A percentile compares a stretch with the other conserved stretches of the same genome.
These are phyloP conservation scores for Candida khao-thaluensis DNA, from an alignment of 805 yeast species.

Conservation along the genomic window DNA sequence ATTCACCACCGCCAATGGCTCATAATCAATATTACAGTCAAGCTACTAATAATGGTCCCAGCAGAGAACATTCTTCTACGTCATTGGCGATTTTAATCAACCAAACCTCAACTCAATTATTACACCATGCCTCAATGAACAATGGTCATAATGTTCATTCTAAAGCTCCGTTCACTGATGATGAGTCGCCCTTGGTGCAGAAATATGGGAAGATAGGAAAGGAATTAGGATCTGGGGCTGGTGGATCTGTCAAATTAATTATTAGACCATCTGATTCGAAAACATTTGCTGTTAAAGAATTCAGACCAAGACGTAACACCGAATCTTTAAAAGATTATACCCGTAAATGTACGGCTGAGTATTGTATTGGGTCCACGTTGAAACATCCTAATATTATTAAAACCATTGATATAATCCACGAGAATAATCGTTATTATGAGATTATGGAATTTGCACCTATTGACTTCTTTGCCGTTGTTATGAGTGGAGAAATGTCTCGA, in stretches of 20 bases:
- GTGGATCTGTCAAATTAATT: slow-evolving; percentile 82
- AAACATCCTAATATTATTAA: slow-evolving; percentile 88
- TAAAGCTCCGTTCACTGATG: slow-evolving; percentile 30
- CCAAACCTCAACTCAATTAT: slow-evolving; percentile 37
- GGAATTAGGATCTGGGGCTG: slow-evolving; percentile 91
- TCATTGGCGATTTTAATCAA: slow-evolving; percentile 36
- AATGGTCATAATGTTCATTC: slow-evolving; percentile 31
- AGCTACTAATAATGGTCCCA: slow-evolving; percentile 13
- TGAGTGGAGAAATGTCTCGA: slow-evolving; percentile 83
- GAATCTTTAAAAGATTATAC: slow-evolving; percentile 85
- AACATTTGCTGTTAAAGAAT: slow-evolving; percentile 90
- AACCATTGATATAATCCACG: slow-evolving; percentile 88
- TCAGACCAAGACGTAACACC: slow-evolving; percentile 68
- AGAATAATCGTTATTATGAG: slow-evolving; percentile 80
- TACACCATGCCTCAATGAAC: slow-evolving; percentile 36
- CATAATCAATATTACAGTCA: slow-evolving; percentile 5
- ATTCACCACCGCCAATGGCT: slow-evolving; percentile 31
- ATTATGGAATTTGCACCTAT: slow-evolving; percentile 94
- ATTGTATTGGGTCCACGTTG: slow-evolving; percentile 88
- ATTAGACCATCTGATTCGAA: slow-evolving; percentile 63
- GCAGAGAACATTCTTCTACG: slow-evolving; percentile 35
- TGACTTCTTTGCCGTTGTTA: slow-evolving; percentile 90
- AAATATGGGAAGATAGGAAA: slow-evolving; percentile 82
- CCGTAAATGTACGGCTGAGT: slow-evolving; percentile 89
- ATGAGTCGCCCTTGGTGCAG: slow-evolving; percentile 60